Percentiles rank a stretch among this genome's conserved stretches.
Evolutionary conservation across 2,329 filamentous ascomycete genomes (phyloP).

Genomic region (Penicillium sp.): DNA sequence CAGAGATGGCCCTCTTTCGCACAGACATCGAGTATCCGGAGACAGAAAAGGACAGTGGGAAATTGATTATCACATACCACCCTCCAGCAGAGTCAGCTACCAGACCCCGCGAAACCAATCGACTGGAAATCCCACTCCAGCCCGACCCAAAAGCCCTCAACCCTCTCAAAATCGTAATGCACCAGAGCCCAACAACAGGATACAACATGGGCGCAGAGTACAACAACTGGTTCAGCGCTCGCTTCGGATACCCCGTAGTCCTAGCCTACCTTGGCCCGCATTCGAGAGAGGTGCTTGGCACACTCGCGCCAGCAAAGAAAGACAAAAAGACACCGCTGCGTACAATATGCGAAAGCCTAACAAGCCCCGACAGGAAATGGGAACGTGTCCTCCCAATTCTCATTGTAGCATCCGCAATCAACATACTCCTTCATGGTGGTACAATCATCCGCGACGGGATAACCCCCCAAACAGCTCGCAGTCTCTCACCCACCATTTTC

Average conservation of each 20-base stretch:
- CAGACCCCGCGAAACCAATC: conserved; percentile 5
- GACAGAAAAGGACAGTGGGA: conserved; percentile 20
- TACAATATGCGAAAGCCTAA: neutral
- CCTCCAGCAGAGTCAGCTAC: conserved; percentile 20
- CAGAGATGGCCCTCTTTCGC: conserved; percentile 56
- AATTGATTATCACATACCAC: conserved; percentile 37
- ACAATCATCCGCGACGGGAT: neutral
- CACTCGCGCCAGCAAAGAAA: conserved; percentile 41
- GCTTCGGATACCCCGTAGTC: conserved; percentile 54
- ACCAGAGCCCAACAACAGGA: conserved; percentile 50
- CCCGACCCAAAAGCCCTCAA: conserved; percentile 44
- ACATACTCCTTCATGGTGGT: neutral
- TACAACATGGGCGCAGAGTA: conserved; percentile 56
- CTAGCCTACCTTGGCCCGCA: conserved; percentile 59
- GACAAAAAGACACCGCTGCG: conserved; percentile 4
- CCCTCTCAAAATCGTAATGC: conserved; percentile 49
- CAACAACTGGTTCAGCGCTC: conserved; percentile 58
- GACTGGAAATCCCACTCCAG: conserved; percentile 50
- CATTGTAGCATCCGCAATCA: neutral
- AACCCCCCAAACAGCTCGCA: neutral
- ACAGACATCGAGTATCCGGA: conserved; percentile 43
- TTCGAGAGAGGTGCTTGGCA: conserved; percentile 54
- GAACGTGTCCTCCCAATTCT: neutral
- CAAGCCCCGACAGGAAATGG: neutral
- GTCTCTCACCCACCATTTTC: neutral